Evolutionary conservation across 306 rosid species (phyloP), one percentile per base, ranked within the genome.

Genomic region (Geum urbanum): DNA sequence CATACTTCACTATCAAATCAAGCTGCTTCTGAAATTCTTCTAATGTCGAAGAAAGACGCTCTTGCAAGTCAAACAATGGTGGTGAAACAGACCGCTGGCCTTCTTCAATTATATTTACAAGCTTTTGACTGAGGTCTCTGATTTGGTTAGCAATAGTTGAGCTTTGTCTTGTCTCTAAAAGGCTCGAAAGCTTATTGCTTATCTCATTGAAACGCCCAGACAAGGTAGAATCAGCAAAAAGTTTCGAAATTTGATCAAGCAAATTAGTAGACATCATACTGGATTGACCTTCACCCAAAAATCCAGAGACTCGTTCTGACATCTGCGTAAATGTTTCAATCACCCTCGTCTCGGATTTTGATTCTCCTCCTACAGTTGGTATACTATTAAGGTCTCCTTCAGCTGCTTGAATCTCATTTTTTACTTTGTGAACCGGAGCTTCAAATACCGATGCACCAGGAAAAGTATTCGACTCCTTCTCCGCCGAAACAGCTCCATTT

Each of bases 1-100:
- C 96, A 79, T 91, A 94, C 72, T 91, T 94, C 84, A 89, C 92
- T 14, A 94, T 83, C 88, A 94, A 84, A 76, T 94, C 99, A 75
- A 94, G 91, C 79, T 94, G 97, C 76, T 89, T 91, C 85, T 91
- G 97, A 82, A 91, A 94, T 74, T 94, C 99, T 67, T 94, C 99
- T 65, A 94, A 53, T 15, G 95, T 89, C 45, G 96, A 83, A 80
- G 80, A 73, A 72, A 94, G 82, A 51, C 92, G 96, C 74, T 86
- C 86, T 83, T 94, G 97, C 80, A 94, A 81, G 79, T 94, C 84
- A 79, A 86, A 87, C 76, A 94, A 63, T 67, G 82, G 96, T 68
- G 97, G 97, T 32, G 97, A 84, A 82, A 94, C 95, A 58, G 97
- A 94, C 63, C 71, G 86, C 83, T 94, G 99, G 48, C 91, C 88